A percentile compares a stretch with the other conserved stretches of the same genome.
Conservation (phyloP, 2,329 filamentous ascomycete species). For the Botrytis aclada region DNA sequence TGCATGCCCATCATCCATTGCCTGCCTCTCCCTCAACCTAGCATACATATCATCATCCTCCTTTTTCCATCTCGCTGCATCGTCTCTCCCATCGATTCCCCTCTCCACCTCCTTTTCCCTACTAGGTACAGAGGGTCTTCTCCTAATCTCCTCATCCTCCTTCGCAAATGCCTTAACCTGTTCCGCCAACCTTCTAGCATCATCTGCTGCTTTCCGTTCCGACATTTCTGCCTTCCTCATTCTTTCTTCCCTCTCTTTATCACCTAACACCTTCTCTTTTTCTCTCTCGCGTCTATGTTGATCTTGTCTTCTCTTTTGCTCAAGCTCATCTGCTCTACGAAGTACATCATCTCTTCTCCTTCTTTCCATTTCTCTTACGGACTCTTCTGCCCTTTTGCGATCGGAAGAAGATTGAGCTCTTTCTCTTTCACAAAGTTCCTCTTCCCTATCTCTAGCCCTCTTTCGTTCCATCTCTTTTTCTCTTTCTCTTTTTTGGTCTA, state of each 20-base stretch:
- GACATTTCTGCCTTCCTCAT: conserved; percentile 18
- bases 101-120: conserved; percentile 12
- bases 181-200: conserved; percentile 22
- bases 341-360: neutral
- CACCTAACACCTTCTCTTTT: neutral
- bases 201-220: conserved; percentile 19
- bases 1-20: neutral
- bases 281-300: conserved; percentile 5
- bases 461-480: neutral
- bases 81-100: conserved; percentile 16
- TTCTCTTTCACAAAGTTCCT: neutral
- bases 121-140: conserved; percentile 32
- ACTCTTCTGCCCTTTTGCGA: neutral
- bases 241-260: neutral
- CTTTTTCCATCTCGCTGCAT: neutral
- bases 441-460: neutral
- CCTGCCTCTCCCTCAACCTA: neutral
- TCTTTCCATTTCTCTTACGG: neutral
- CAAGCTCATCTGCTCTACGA: neutral
- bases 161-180: conserved; percentile 23
- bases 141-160: conserved; percentile 35
- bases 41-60: conserved; percentile 8
- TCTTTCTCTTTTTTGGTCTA: neutral
- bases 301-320: neutral
- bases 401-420: conserved; percentile 1